A percentile compares a stretch with the other conserved stretches of the same genome.
Evolutionary conservation across 2,329 filamentous ascomycete species (phyloP).

Genomic region (Lachnellula willkommii): DNA sequence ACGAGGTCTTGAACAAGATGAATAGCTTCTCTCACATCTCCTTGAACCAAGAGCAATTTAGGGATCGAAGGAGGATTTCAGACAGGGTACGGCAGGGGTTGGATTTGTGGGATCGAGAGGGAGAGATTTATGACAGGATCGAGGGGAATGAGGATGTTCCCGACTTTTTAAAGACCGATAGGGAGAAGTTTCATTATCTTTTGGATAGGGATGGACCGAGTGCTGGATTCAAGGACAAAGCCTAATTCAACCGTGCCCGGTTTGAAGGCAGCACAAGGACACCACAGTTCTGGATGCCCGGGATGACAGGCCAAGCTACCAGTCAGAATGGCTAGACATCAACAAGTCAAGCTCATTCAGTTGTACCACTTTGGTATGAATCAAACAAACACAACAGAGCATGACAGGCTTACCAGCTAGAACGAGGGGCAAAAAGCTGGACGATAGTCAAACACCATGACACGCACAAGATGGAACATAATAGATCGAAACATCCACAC

Average conservation of each 20-base stretch:
- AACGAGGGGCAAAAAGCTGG: too few species aligned
- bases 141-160: slow-evolving; percentile 40
- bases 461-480: too few species aligned
- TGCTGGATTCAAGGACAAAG: slow-evolving; percentile 22
- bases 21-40: slow-evolving; percentile 38
- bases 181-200: slow-evolving; percentile 20
- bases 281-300: too few species aligned
- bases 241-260: background rate
- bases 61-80: slow-evolving; percentile 37
- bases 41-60: slow-evolving; percentile 37
- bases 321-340: background rate
- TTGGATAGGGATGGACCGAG: slow-evolving; percentile 21
- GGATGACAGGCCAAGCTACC: too few species aligned
- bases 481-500: too few species aligned
- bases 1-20: slow-evolving; percentile 39
- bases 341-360: background rate
- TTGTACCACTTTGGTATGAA: too few species aligned
- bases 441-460: too few species aligned
- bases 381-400: too few species aligned
- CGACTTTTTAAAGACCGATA: slow-evolving; percentile 32
- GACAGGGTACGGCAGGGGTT: slow-evolving; percentile 38
- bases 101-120: slow-evolving; percentile 38
- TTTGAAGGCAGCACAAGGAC: background rate
- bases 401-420: too few species aligned
- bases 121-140: slow-evolving; percentile 34